These are phyloP conservation scores for Ilyonectria mors-panacis DNA, from an alignment of 2,329 filamentous ascomycete genomes.

Conservation along the genomic window DNA sequence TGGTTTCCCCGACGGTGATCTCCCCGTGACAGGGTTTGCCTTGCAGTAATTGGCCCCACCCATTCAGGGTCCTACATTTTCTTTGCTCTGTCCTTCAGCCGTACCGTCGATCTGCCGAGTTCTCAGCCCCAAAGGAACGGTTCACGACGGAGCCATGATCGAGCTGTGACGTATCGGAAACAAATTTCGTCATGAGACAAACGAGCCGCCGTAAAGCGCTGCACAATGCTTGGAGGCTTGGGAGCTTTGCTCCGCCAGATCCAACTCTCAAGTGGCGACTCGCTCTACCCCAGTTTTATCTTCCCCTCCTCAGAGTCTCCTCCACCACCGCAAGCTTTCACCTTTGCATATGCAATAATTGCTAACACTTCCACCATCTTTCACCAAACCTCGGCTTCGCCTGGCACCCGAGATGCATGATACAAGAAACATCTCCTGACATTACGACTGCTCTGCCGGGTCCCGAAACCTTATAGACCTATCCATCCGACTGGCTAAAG, in stretches of 20 bases:
- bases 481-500: not conserved
- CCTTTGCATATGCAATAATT: not conserved
- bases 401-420: no score
- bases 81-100: not conserved
- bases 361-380: not conserved
- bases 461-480: not conserved
- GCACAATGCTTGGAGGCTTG: not conserved
- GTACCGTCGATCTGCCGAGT: not conserved
- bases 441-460: no score
- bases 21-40: not conserved
- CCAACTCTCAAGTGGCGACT: not conserved
- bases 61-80: not conserved
- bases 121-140: slow-evolving; percentile 8
- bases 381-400: not conserved
- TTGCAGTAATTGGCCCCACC: not conserved
- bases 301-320: not conserved
- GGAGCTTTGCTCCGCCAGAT: slow-evolving; percentile 3
- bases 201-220: not conserved
- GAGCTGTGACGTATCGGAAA: slow-evolving; percentile 15
- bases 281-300: slow-evolving; percentile 3
- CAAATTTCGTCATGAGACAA: not conserved
- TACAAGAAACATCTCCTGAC: no score
- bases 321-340: not conserved
- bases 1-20: not conserved
- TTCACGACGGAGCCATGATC: slow-evolving; percentile 33